Conservation (phyloP, 805 yeast species). For the Ogataea corticis region DNA sequence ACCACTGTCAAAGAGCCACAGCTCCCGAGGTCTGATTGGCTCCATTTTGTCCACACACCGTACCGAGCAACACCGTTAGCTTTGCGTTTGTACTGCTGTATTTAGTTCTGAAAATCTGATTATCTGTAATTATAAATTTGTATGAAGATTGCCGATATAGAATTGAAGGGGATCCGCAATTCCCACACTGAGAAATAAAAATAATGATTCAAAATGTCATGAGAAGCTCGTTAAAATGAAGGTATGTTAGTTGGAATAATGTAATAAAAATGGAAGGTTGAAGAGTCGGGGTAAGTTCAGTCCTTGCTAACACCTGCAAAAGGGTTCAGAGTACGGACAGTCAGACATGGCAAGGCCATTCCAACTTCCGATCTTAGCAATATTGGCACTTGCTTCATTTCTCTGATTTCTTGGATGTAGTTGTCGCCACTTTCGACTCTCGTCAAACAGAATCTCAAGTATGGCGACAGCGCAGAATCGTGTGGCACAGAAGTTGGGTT, state of each 20-base stretch:
- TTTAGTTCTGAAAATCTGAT: no score
- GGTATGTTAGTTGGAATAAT: slow-evolving; percentile 16
- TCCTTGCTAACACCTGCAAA: slow-evolving; percentile 39
- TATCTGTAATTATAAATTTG: no score
- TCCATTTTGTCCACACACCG: slow-evolving; percentile 13
- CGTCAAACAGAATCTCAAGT: slow-evolving; percentile 55
- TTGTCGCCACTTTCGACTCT: slow-evolving; percentile 57
- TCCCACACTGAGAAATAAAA: background rate
- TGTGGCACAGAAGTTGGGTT: slow-evolving; percentile 14
- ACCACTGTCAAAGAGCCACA: slow-evolving; percentile 17
- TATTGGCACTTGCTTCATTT: slow-evolving; percentile 77
- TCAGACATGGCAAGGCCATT: slow-evolving; percentile 92
- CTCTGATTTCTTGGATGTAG: slow-evolving; percentile 78
- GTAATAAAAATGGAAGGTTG: background rate
- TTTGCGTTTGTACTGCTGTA: background rate
- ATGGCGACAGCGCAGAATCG: slow-evolving; percentile 51
- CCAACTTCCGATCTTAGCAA: slow-evolving; percentile 89
- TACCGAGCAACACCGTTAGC: background rate
- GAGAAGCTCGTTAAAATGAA: slow-evolving; percentile 17
- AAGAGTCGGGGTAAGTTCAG: background rate
- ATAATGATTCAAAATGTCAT: slow-evolving; percentile 4
- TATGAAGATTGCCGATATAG: no score
- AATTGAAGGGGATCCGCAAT: background rate
- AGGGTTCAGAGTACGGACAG: slow-evolving; percentile 90
- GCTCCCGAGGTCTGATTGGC: slow-evolving; percentile 19